phyloP scores from a whole-genome alignment of 805 yeast species.

The Sungouiella thailandica region DNA sequence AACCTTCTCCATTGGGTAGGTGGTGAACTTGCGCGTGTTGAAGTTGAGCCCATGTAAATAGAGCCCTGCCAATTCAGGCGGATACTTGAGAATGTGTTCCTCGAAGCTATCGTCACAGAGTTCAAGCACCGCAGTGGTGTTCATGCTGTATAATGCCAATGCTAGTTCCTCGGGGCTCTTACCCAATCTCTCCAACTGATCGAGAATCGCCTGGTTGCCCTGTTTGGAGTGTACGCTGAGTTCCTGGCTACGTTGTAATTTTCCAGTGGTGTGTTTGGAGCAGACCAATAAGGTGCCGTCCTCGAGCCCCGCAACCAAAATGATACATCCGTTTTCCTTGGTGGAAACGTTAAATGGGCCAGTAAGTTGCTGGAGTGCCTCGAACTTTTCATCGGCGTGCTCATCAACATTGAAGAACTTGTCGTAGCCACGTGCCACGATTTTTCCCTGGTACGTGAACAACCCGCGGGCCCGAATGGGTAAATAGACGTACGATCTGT shows the following conservation, averaged over 20 bases:
- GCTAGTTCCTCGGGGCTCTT: slow-evolving; percentile 52
- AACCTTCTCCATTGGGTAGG: slow-evolving; percentile 61
- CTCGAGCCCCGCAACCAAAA: slow-evolving; percentile 69
- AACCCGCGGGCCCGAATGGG: slow-evolving; percentile 84
- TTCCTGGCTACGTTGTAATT: slow-evolving; percentile 22
- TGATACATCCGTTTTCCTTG: slow-evolving; percentile 93
- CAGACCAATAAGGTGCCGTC: slow-evolving; percentile 82
- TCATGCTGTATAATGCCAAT: slow-evolving; percentile 39
- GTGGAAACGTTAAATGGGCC: slow-evolving; percentile 82
- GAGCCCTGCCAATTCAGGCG: slow-evolving; percentile 64
- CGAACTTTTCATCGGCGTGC: slow-evolving; percentile 45
- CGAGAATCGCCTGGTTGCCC: slow-evolving; percentile 55
- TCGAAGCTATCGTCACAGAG: slow-evolving; percentile 89
- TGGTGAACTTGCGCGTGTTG: slow-evolving; percentile 59
- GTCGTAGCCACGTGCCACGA: slow-evolving; percentile 85
- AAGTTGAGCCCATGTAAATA: slow-evolving; percentile 85
- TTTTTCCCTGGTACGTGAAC: slow-evolving; percentile 49
- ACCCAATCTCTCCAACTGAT: slow-evolving; percentile 44
- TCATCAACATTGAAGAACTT: slow-evolving; percentile 88
- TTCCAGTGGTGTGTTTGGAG: slow-evolving; percentile 76
- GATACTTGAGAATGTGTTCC: slow-evolving; percentile 83
- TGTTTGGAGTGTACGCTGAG: slow-evolving; percentile 72
- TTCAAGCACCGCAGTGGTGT: slow-evolving; percentile 86
- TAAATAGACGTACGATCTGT: slow-evolving; percentile 44
- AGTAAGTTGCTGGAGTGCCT: slow-evolving; percentile 28